Base-by-base conservation (phyloP, 176 grass and related monocot species). In the Urochloa ruziziensis region DNA sequence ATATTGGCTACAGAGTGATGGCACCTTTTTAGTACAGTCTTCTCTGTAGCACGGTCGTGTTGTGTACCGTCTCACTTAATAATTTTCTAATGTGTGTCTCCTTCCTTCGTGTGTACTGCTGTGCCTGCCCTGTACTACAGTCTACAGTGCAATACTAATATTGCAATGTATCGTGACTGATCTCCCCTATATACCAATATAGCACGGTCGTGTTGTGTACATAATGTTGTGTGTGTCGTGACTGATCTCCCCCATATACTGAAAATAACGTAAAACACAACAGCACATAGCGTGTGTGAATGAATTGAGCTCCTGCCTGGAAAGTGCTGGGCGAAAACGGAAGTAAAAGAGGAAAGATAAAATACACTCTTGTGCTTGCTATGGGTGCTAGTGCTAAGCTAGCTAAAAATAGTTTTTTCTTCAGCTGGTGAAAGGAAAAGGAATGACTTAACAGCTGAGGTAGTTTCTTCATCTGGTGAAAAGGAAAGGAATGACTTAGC, bases 11-110 rank as follows among this genome's bases (percentile, higher is more conserved):
- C 86, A 68, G 80, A 62, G 33, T 52, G 79, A 83, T 60, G 86
- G 42, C 42, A 58, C 23, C 67, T 54, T 88, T 59, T 88, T 83
- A 83, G 54, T 24, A 63, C 28, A 43, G 29, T 83, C 80, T 77
- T 88, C 86, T 70, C 86, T 71, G 73, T 83, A 62, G 73, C 56
- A 72, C 1, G 44, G 43, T 75, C 6, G 16, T 52, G 59, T 3
- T 27, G 9, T 34, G 29, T 17, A 27, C 12, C 13, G 14, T 47
- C 42, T 73, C 67, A 69, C 40, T 46, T n/a, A n/a, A n/a, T n/a
- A n/a, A n/a, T n/a, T 70, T 2, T 25, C 54, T 58, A 25, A 11
- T 58, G 9, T 17, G 36, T 28, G 13, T 24, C 37, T 19, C 56
- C 9, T 29, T 28, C 19, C 21, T n/a, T 23, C 19, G 17, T 42